Evolutionary conservation across 2,329 filamentous ascomycete species (phyloP), one percentile per base, ranked within the genome.

Genomic region (Cercospora beticola): DNA sequence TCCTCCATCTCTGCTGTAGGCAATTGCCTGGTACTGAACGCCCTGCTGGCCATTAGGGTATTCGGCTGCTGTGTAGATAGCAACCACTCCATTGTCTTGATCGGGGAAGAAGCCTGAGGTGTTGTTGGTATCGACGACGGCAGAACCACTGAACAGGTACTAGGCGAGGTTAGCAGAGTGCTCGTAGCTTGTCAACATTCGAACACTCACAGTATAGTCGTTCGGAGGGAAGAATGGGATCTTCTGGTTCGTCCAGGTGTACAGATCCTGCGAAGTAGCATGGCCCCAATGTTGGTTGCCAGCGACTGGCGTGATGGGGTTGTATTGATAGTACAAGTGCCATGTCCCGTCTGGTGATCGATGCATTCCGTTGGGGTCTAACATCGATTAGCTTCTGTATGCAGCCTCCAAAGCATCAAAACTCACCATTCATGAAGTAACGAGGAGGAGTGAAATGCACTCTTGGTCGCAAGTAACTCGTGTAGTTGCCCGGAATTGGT

Each of bases 261-360:
- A 89, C 1, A 90, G 79, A 72, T 91, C 88, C 14, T 78, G 74
- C 33, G 85, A 87, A 1, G 88, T 90, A 2, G 88, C 88, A 73
- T 90, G 88, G 9, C 89, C 88, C 89, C 88, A 90, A 72, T 90
- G 87, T 73, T 72, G 70, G 31, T 70, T 72, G 18, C 70, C 70
- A 5, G 80, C 85, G 0, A 85, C 81, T 7, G 79, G 77, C 2
- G 75, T 83, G 0, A 81, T 81, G 1, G 85, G 84, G 65, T 86
- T 86, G 71, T 85, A 88, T 75, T 90, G 88, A 73, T 90, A 91
- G 78, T 90, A 90, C 1, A 89, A 72, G 74, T 90, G 89, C 77
- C 86, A 91, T 0, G 82, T 81, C 4, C 86, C 87, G 65, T 87
- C 81, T 2, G 78, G 81, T 70, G 89, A 87, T 5, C 84, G 76